phyloP scores from a whole-genome alignment of 139 green algal genomes.

The Pseudopediastrum boryanum region DNA sequence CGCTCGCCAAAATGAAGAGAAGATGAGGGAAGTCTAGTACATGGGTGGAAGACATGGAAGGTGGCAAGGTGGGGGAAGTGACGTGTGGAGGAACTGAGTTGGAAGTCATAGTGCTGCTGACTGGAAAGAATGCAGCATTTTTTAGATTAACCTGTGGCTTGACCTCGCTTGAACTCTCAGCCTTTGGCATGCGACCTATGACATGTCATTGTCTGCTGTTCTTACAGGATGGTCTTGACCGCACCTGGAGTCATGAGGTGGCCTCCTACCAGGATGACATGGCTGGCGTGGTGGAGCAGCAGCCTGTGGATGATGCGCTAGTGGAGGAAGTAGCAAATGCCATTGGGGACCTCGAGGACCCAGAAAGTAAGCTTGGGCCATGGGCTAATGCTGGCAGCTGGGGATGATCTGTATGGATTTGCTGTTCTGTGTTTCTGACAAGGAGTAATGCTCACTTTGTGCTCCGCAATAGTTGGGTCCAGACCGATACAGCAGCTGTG shows the following conservation, averaged over 20 bases:
- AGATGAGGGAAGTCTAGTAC: no score
- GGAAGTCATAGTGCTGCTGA: background rate
- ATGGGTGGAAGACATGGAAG: background rate
- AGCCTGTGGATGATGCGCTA: slow-evolving; percentile 10
- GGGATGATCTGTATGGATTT: no score
- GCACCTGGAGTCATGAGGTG: slow-evolving; percentile 25
- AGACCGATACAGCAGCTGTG: background rate
- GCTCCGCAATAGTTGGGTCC: background rate
- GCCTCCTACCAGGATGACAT: slow-evolving; percentile 26
- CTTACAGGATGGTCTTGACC: slow-evolving; percentile 13
- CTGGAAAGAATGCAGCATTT: background rate
- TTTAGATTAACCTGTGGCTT: background rate
- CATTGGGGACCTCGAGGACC: slow-evolving; percentile 17
- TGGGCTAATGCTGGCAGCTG: background rate
- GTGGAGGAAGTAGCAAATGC: slow-evolving; percentile 18
- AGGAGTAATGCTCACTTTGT: no score
- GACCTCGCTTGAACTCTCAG: no score
- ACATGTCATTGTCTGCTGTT: background rate
- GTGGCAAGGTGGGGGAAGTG: background rate
- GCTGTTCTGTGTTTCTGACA: no score
- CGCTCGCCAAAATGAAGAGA: no score
- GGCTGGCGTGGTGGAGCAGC: slow-evolving; percentile 22
- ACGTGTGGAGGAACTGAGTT: background rate
- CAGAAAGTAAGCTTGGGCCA: background rate
- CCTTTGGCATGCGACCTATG: no score